phyloP scores from a whole-genome alignment of 768 basidiomycete genomes.

The Boletus rubescentipes region DNA sequence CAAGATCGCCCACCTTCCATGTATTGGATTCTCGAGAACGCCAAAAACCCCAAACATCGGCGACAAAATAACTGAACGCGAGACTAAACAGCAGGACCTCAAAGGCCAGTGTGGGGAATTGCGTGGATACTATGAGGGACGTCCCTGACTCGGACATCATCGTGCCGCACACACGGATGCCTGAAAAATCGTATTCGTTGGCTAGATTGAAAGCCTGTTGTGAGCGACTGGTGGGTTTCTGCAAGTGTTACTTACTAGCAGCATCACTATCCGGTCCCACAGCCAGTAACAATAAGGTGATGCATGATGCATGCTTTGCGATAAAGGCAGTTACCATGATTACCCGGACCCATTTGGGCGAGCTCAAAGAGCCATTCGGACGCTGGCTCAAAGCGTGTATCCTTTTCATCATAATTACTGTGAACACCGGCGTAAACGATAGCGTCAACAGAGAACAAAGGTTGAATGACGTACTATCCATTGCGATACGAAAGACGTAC shows the following conservation, averaged over 20 bases:
- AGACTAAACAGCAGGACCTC: conserved; percentile 17
- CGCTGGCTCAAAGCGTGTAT: conserved; percentile 11
- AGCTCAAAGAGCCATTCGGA: conserved; percentile 4
- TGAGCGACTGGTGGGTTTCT: not conserved
- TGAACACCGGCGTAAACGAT: not conserved
- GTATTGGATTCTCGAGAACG: not conserved
- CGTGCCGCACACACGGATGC: conserved; percentile 4
- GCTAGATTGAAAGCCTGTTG: not conserved
- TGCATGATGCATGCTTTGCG: not conserved
- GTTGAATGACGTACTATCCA: conserved; percentile 16
- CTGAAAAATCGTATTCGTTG: not conserved
- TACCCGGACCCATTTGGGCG: conserved; percentile 3
- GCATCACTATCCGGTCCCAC: conserved; percentile 11
- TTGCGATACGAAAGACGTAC: conserved; percentile 13
- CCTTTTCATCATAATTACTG: conserved; percentile 24
- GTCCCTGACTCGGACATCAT: not conserved
- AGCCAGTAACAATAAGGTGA: conserved; percentile 10
- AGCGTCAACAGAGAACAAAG: not conserved
- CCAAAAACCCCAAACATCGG: conserved; percentile 5
- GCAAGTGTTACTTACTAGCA: not conserved
- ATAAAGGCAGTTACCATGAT: conserved; percentile 8
- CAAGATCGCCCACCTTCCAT: conserved; percentile 5
- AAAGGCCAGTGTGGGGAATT: conserved; percentile 13
- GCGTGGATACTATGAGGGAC: not conserved
- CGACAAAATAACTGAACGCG: conserved; percentile 10